Conservation (phyloP, 176 grass and related monocot species). For the Chrysopogon serrulatus region DNA sequence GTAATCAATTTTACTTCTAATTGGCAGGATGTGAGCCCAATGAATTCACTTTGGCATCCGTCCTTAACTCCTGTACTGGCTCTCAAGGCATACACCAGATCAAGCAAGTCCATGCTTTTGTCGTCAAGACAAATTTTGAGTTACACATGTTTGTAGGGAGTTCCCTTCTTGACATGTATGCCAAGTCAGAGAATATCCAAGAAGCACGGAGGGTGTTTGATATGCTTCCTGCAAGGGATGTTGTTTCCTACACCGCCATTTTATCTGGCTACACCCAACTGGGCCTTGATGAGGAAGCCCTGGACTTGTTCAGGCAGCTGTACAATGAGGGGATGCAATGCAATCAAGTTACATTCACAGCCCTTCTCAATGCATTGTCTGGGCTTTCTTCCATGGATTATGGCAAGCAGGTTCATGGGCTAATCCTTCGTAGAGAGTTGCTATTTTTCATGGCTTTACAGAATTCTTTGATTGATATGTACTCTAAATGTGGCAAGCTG, state of each 20-base stretch:
- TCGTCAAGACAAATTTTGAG: slow-evolving; percentile 58
- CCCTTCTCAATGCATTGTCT: slow-evolving; percentile 63
- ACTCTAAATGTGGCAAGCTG: slow-evolving; percentile 68
- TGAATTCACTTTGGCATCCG: slow-evolving; percentile 56
- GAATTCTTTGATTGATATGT: slow-evolving; percentile 86
- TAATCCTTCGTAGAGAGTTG: slow-evolving; percentile 51
- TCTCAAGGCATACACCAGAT: slow-evolving; percentile 26
- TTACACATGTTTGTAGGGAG: slow-evolving; percentile 68
- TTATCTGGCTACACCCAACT: slow-evolving; percentile 59
- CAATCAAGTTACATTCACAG: slow-evolving; percentile 65
- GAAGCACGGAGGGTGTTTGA: slow-evolving; percentile 62
- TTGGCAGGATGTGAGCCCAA: slow-evolving; percentile 64
- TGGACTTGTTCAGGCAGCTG: slow-evolving; percentile 53
- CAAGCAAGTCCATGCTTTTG: slow-evolving; percentile 62
- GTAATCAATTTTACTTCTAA: slow-evolving; percentile 16
- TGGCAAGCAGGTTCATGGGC: slow-evolving; percentile 66
- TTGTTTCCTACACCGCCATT: slow-evolving; percentile 70
- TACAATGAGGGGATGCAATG: slow-evolving; percentile 68
- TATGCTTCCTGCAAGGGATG: slow-evolving; percentile 61
- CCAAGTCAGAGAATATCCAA: slow-evolving; percentile 49
- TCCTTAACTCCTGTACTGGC: slow-evolving; percentile 50
- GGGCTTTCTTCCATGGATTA: slow-evolving; percentile 63
- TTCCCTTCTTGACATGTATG: slow-evolving; percentile 73
- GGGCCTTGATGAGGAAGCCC: slow-evolving; percentile 69
- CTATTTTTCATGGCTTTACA: slow-evolving; percentile 59